These are phyloP conservation scores for Alternaria ethzedia DNA, from an alignment of 2,329 filamentous ascomycete species.

Conservation along the genomic window DNA sequence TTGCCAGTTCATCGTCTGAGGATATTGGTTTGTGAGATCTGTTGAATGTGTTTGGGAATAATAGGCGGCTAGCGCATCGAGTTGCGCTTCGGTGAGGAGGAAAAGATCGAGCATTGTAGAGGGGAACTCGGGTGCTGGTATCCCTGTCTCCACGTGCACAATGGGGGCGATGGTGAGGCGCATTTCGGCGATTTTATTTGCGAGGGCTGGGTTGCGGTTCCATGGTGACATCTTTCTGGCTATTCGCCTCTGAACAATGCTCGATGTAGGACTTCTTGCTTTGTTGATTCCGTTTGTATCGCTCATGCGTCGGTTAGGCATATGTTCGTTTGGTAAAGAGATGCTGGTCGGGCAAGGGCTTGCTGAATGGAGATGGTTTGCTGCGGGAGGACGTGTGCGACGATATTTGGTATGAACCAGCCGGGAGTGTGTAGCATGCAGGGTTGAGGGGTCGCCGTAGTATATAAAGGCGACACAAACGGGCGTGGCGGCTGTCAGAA, in stretches of 20 bases:
- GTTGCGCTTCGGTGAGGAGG: slow-evolving; percentile 73
- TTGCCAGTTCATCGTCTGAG: slow-evolving; percentile 70
- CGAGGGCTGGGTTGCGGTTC: slow-evolving; percentile 56
- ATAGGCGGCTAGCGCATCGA: slow-evolving; percentile 73
- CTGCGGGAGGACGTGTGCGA: slow-evolving; percentile 6
- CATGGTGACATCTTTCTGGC: slow-evolving; percentile 14
- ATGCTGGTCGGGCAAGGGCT: neutral
- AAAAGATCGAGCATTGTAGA: slow-evolving; percentile 72
- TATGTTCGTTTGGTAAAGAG: neutral
- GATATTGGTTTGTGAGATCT: slow-evolving; percentile 62
- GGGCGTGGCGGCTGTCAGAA: slow-evolving; percentile 25
- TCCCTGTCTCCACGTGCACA: slow-evolving; percentile 64
- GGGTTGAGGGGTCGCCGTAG: slow-evolving; percentile 14
- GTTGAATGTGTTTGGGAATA: slow-evolving; percentile 73
- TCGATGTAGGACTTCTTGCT: slow-evolving; percentile 9
- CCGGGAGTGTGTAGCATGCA: slow-evolving; percentile 17
- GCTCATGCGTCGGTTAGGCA: slow-evolving; percentile 18
- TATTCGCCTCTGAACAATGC: slow-evolving; percentile 18
- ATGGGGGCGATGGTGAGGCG: slow-evolving; percentile 70
- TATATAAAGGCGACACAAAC: slow-evolving; percentile 39
- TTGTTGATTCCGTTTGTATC: slow-evolving; percentile 19
- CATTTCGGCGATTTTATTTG: slow-evolving; percentile 69
- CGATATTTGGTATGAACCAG: slow-evolving; percentile 1
- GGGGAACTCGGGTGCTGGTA: slow-evolving; percentile 71
- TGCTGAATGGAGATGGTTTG: slow-evolving; percentile 11